Percentiles rank a stretch among this genome's conserved stretches.
Conservation (phyloP, 441 rosid genomes). For the Francoa sonchifolia region DNA sequence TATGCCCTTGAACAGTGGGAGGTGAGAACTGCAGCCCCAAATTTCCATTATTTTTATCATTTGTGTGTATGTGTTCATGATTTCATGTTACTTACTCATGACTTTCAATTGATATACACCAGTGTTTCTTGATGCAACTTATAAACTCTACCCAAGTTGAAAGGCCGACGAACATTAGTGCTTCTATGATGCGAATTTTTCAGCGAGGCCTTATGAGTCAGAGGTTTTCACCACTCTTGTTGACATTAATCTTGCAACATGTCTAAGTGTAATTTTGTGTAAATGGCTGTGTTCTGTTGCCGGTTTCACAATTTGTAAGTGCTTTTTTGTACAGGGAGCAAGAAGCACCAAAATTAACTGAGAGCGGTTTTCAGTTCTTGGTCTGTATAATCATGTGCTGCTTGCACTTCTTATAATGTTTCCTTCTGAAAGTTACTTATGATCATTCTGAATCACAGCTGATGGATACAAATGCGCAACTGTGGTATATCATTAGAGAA, state of each 20-base stretch:
- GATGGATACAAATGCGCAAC: slow-evolving; percentile 96
- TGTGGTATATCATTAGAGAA: slow-evolving; percentile 94
- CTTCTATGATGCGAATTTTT: slow-evolving; percentile 81
- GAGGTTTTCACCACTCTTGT: slow-evolving; percentile 28
- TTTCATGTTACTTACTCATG: slow-evolving; percentile 21
- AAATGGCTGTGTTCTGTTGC: too few relatives aligned
- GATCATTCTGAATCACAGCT: slow-evolving; percentile 35
- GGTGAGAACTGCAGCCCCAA: too few relatives aligned
- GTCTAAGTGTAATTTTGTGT: too few relatives aligned
- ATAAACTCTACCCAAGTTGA: slow-evolving; percentile 74
- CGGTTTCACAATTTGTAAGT: slow-evolving; percentile 7
- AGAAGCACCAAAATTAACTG: slow-evolving; percentile 72
- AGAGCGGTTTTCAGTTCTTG: slow-evolving; percentile 96
- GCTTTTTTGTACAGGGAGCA: slow-evolving; percentile 44
- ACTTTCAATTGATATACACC: slow-evolving; percentile 20
- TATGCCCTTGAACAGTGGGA: slow-evolving; percentile 91
- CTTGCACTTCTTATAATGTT: slow-evolving; percentile 11
- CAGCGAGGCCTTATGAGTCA: slow-evolving; percentile 81
- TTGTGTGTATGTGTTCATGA: slow-evolving; percentile 4
- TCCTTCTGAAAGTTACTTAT: slow-evolving; percentile 15
- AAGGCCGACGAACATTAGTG: slow-evolving; percentile 51
- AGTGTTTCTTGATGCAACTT: slow-evolving; percentile 89
- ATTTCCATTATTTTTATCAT: neutral
- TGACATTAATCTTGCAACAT: too few relatives aligned
- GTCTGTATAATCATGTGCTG: slow-evolving; percentile 31